Evolutionary conservation across 192 early-diverging fungal species (phyloP).

Genomic region (Entomortierella chlamydospora): DNA sequence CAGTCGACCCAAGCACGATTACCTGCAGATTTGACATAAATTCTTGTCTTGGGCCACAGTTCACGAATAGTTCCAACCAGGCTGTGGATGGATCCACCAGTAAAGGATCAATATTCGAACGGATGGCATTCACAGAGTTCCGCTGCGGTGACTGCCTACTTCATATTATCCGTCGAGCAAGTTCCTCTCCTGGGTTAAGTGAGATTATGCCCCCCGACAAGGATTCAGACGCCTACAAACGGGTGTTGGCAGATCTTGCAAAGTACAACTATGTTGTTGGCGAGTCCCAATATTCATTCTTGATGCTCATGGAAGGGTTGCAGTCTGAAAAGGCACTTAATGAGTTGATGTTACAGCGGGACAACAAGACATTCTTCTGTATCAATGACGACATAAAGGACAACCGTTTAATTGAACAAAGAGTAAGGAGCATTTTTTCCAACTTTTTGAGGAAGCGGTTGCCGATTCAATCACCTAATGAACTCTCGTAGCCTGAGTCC

Average conservation of each 20-base stretch:
- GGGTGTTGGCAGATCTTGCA: constrained; percentile 16
- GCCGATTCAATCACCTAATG: constrained; percentile 15
- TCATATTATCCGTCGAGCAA: constrained; percentile 15
- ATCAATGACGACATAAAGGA: constrained; percentile 45
- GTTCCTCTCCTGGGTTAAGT: neutral
- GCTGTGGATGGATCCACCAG: constrained; percentile 4
- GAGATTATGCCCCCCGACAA: constrained; percentile 18
- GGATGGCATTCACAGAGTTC: constrained; percentile 41
- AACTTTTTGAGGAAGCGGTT: constrained; percentile 23
- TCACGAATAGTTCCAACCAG: constrained; percentile 7
- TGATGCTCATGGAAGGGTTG: constrained; percentile 11
- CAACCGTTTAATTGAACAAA: constrained; percentile 10
- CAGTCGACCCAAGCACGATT: neutral
- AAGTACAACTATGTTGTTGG: constrained; percentile 52
- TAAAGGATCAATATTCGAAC: constrained; percentile 29
- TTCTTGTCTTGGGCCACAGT: constrained; percentile 44
- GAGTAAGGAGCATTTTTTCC: constrained; percentile 8
- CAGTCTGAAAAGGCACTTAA: neutral
- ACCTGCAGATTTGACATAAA: constrained; percentile 31
- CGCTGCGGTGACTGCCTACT: constrained; percentile 56
- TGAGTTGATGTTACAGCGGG: neutral
- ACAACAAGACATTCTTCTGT: constrained; percentile 25
- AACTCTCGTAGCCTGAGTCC: no score
- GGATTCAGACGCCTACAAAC: neutral
- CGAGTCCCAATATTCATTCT: constrained; percentile 6